Base-by-base conservation (phyloP, 2,329 filamentous ascomycete genomes). In the Colletotrichum magnum region DNA sequence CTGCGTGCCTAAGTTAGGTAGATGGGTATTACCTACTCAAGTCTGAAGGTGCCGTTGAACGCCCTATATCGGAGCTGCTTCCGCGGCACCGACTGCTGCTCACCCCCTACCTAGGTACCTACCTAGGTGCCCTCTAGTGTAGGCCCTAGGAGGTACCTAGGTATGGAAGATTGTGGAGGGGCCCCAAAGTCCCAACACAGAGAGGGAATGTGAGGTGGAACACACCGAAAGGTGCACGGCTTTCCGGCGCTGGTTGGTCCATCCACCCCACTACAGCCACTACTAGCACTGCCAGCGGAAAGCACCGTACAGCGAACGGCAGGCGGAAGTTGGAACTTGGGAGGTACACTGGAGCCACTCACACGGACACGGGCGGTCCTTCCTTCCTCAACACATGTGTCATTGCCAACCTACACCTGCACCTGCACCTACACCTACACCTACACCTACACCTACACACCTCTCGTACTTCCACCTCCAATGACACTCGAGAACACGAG, bases 171-270 rank as follows among this genome's bases (percentile, higher is more conserved):
- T 15, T 21, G 10, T 16, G 16, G 51, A 53, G 32, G 32, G 51
- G n/a, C n/a, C 26, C 51, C 32, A 32, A 32, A 43, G 13, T 9
- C 6, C 41, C 41, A 43, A 24, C 21, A 24, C 21, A 24, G 21
- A 24, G 21, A 2, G 41, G 41, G 41, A 43, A 16, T 9, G 41
- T 43, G 41, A 43, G 41, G 41, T 43, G 41, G 13, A 58, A 64
- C 61, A 57, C 61, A 64, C 61, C 61, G 61, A 64, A 47, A 63
- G 26, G 58, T 51, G 58, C 53, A 58, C 61, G 32, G 50, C 15
- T 13, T 18, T 13, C 18, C n/a, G 32, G 54, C 36, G 24, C 39
- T 63, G 28, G 51, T 56, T 18, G 57, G 63, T 45, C 28, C 48
- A 16, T 6, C 4, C 26, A 7, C 15, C n/a, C 41, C 63, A 66